Evolutionary conservation across 2,329 filamentous ascomycete genomes (phyloP).

Genomic region (Fusarium nanum): DNA sequence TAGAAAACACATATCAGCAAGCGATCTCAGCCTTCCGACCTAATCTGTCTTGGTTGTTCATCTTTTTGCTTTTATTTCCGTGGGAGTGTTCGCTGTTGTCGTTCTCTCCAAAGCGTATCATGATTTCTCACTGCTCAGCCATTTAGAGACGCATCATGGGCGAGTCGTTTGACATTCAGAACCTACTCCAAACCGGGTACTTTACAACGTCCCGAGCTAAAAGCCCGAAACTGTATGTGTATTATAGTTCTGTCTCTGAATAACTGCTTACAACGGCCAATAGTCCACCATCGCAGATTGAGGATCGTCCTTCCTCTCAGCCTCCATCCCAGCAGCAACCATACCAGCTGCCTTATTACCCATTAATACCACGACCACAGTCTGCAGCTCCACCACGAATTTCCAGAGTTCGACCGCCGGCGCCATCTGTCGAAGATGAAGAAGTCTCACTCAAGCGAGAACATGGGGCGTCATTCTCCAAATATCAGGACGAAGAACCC

Average conservation of each 20-base stretch:
- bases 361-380: slow-evolving; percentile 29
- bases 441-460: slow-evolving; percentile 71
- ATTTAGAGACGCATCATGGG: slow-evolving; percentile 54
- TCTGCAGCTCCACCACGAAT: slow-evolving; percentile 30
- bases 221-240: slow-evolving; percentile 47
- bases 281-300: slow-evolving; percentile 37
- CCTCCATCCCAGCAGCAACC: slow-evolving; percentile 28
- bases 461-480: slow-evolving; percentile 54
- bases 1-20: slow-evolving; percentile 33
- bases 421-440: slow-evolving; percentile 78
- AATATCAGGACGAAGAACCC: slow-evolving; percentile 63
- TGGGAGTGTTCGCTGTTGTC: slow-evolving; percentile 22
- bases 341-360: slow-evolving; percentile 36
- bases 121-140: slow-evolving; percentile 34
- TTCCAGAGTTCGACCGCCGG: slow-evolving; percentile 63
- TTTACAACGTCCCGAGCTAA: slow-evolving; percentile 61
- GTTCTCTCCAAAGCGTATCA: slow-evolving; percentile 37
- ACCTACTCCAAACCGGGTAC: slow-evolving; percentile 62
- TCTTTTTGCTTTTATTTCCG: slow-evolving; percentile 13
- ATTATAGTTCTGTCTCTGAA: neutral
- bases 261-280: slow-evolving; percentile 26
- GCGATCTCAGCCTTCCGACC: slow-evolving; percentile 7
- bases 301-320: slow-evolving; percentile 33
- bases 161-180: slow-evolving; percentile 58
- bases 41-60: neutral